phyloP scores from a whole-genome alignment of 179 eudicot genomes.

The Monotropa hypopitys region DNA sequence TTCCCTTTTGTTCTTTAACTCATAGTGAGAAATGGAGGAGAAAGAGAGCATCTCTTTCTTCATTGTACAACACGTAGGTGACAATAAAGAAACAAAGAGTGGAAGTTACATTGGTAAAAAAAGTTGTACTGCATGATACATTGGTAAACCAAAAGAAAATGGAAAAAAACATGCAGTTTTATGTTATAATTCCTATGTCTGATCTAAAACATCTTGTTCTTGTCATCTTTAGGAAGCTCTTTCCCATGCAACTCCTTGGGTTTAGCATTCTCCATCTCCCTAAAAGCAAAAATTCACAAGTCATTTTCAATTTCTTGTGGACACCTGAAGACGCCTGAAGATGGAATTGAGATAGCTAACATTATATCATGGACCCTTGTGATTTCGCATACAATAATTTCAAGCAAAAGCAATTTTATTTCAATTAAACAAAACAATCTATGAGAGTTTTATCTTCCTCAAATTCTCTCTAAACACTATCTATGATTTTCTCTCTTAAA shows the following conservation, averaged over 20 bases:
- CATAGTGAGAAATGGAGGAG: too few species aligned
- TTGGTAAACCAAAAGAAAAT: not conserved
- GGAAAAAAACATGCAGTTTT: not conserved
- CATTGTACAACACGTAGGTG: too few species aligned
- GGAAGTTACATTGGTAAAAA: not conserved
- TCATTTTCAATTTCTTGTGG: not conserved
- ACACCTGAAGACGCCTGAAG: not conserved
- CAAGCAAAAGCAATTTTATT: too few species aligned
- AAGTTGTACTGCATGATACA: slow-evolving; percentile 4
- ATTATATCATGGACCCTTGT: too few species aligned
- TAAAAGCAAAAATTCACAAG: slow-evolving; percentile 3
- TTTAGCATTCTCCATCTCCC: slow-evolving; percentile 55
- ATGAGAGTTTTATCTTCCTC: too few species aligned
- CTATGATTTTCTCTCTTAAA: too few species aligned
- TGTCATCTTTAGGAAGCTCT: slow-evolving; percentile 10
- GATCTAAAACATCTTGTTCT: slow-evolving; percentile 6
- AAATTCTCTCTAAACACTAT: too few species aligned
- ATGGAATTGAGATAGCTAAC: not conserved
- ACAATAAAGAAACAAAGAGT: too few species aligned
- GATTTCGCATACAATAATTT: too few species aligned
- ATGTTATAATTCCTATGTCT: not conserved
- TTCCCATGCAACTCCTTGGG: slow-evolving; percentile 40
- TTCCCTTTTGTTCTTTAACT: too few species aligned
- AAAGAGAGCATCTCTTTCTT: too few species aligned
- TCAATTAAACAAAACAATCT: too few species aligned